Evolutionary conservation across 2,329 filamentous ascomycete genomes (phyloP).

Genomic region (Stagonosporopsis vannaccii): DNA sequence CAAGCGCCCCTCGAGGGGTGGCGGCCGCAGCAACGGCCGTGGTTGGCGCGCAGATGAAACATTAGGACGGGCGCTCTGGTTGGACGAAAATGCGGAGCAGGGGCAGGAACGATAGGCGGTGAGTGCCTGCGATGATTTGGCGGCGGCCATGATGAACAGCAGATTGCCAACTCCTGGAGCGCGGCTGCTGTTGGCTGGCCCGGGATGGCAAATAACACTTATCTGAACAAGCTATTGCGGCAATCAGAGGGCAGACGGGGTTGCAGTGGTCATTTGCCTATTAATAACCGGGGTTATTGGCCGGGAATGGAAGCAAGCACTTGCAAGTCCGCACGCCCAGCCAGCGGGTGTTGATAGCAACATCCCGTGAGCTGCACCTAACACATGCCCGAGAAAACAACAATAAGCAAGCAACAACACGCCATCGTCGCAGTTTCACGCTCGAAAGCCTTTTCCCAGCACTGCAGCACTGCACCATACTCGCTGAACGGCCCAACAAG

Average conservation of each 20-base stretch:
- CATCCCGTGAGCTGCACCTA: conserved; percentile 13
- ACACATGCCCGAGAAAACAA: conserved; percentile 11
- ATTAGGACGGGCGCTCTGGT: conserved; percentile 4
- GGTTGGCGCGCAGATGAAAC: conserved; percentile 19
- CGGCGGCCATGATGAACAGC: conserved; percentile 7
- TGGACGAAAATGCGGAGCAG: conserved; percentile 16
- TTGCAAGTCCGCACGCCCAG: conserved; percentile 13
- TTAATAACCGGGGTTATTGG: conserved; percentile 17
- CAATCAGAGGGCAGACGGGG: conserved; percentile 6
- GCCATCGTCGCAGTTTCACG: neutral
- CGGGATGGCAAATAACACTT: neutral
- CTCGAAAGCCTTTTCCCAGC: neutral
- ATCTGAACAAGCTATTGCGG: conserved; percentile 15
- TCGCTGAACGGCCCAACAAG: neutral
- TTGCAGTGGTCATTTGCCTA: conserved; percentile 9
- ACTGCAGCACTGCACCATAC: neutral
- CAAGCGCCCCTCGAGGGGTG: conserved; percentile 12
- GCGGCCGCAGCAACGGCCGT: conserved; percentile 14
- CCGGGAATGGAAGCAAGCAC: conserved; percentile 20
- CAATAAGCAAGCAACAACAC: conserved; percentile 12
- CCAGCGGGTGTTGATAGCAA: conserved; percentile 16
- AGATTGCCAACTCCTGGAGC: conserved; percentile 12
- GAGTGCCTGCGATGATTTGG: conserved; percentile 9
- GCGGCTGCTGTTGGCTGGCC: conserved; percentile 6
- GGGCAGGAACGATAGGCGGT: conserved; percentile 19